Percentiles rank a stretch among this genome's conserved stretches.
Evolutionary conservation across 1,284 basidiomycete species (phyloP).

Genomic region (Flammula alnicola): DNA sequence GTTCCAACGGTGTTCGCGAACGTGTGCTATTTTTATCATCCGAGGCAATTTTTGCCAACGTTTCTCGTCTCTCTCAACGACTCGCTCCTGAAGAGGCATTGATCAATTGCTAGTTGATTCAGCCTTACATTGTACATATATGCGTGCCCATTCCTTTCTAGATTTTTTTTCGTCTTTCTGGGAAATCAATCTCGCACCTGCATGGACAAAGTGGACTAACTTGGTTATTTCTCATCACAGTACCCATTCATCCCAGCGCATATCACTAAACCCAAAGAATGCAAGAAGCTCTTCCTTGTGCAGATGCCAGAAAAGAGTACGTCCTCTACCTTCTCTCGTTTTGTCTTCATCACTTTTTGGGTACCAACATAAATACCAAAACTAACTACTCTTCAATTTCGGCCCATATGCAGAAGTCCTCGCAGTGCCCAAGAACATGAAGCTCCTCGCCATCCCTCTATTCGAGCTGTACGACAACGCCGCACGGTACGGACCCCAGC

Average conservation of each 20-base stretch:
- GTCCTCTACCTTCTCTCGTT: too few species aligned
- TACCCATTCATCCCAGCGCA: conserved; percentile 98
- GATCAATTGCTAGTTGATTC: too few species aligned
- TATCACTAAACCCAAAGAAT: conserved; percentile 97
- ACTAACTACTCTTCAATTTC: background rate
- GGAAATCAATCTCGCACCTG: conserved; percentile 1
- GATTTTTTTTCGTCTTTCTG: background rate
- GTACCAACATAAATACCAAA: too few species aligned
- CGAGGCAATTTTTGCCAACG: background rate
- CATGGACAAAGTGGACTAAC: background rate
- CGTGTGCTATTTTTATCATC: background rate
- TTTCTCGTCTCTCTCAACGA: background rate
- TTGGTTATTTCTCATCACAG: conserved; percentile 46
- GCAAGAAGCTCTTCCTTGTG: conserved; percentile 95
- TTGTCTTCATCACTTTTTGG: too few species aligned
- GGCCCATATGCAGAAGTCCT: conserved; percentile 74
- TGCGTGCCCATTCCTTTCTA: background rate
- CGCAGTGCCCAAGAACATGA: conserved; percentile 98
- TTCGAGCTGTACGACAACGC: conserved; percentile 98
- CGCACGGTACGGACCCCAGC: conserved; percentile 91
- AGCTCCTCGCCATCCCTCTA: conserved; percentile 92
- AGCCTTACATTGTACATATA: background rate
- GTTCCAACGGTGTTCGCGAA: background rate
- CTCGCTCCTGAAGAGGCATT: background rate
- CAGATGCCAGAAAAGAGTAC: conserved; percentile 93